Base-by-base conservation (phyloP, 2,329 filamentous ascomycete genomes). In the Ascocoryne sarcoides region DNA sequence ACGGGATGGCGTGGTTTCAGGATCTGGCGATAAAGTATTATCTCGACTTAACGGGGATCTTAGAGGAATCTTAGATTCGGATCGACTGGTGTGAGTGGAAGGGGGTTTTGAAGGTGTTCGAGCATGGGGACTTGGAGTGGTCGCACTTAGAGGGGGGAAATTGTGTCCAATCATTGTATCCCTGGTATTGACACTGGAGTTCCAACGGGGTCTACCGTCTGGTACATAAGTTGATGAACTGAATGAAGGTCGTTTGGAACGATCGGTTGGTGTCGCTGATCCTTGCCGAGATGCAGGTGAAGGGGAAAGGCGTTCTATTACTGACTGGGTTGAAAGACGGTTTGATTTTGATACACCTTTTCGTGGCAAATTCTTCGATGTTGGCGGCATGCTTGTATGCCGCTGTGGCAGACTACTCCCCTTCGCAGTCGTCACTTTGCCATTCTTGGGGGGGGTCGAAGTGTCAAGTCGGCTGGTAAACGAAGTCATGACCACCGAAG, bases 131-230 rank as follows among this genome's bases (percentile, higher is more conserved):
- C 52, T 58, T 36, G 57, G 55, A 5, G 53, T 59, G 16, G 74
- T 78, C 32, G 76, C 62, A 26, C 62, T 74, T 9, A 81, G 62
- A 9, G 80, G 75, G 52, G 76, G 81, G 62, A 78, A 82, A 57
- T 76, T 76, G 59, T 83, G 79, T 18, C 79, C 78, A n/a, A 75
- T 73, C 21, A 81, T 71, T n/a, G 78, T 65, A 45, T 78, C 72
- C 5, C 65, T 64, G 4, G 75, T 72, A 52, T 82, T 86, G 4
- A 78, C 75, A 20, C 79, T 83, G 9, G 55, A 57, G 55, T 80
- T 90, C 85, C 85, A 92, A 43, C 78, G 73, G 3, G 85, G 85
- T 37, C 82, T 76, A 42, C 73, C 68, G 42, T 72, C 64, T 15
- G 66, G 67, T 2, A 68, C 64, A 30, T 65, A 55, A 40, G 71